phyloP scores from a whole-genome alignment of 495 filamentous ascomycete species.

The Talaromyces adpressus region DNA sequence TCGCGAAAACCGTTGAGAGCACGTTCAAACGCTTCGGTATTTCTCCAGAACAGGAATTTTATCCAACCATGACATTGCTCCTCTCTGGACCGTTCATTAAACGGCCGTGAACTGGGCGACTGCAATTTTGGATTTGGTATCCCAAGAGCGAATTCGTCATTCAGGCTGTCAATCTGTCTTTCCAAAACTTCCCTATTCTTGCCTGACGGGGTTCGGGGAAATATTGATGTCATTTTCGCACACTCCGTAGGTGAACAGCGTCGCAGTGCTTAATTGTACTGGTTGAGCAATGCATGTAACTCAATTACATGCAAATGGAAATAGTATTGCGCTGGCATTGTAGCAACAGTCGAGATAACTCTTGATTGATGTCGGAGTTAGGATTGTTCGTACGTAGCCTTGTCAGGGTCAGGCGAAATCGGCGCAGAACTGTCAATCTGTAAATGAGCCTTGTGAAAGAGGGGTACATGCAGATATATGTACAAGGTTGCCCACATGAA shows the following conservation, averaged over 20 bases:
- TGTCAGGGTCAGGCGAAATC: neutral
- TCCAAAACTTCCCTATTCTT: constrained; percentile 4
- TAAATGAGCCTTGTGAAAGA: neutral
- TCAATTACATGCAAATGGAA: neutral
- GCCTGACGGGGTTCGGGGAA: constrained; percentile 2
- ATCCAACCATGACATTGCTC: constrained; percentile 3
- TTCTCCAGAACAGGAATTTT: constrained; percentile 7
- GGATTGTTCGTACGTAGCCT: neutral
- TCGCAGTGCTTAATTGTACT: neutral
- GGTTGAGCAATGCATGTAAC: neutral
- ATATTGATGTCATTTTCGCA: neutral
- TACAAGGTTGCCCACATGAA: neutral
- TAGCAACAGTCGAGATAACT: neutral
- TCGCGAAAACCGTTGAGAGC: neutral
- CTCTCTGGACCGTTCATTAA: constrained; percentile 1
- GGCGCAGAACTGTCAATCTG: neutral
- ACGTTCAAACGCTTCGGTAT: constrained; percentile 1
- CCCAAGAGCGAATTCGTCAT: constrained; percentile 3
- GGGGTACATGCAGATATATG: neutral
- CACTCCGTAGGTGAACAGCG: neutral
- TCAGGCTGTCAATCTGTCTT: constrained; percentile 2
- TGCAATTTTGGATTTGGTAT: constrained; percentile 7
- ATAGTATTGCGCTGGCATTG: neutral
- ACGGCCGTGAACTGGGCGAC: constrained; percentile 4
- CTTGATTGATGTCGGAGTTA: neutral